Evolutionary conservation across 768 basidiomycete species (phyloP), one percentile per base, ranked within the genome.

Genomic region (Tricholoma hemisulphureum): DNA sequence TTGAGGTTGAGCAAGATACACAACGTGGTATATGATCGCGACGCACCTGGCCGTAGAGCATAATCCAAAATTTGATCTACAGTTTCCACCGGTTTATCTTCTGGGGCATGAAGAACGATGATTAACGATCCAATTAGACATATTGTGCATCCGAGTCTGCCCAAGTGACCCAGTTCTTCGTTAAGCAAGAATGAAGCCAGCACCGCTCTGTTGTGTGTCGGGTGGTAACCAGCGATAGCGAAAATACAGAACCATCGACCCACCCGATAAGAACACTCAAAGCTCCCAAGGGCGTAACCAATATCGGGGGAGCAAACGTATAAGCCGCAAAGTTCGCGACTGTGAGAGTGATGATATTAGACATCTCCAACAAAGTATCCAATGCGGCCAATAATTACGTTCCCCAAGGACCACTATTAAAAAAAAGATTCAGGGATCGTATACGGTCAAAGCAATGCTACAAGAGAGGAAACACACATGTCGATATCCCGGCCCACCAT

Each of bases 241-340:
- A 6, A n/a, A 26, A 32, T n/a, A 53, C 31, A 4, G 50, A 39
- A 51, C 24, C n/a, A 24, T 28, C 14, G 10, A 75, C 87, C 58
- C 65, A 96, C 95, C 96, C 97, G 59, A 99, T 91, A 61, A 99
- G 82, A 11, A 99, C 97, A 70, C 93, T 95, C 41, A 97, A 79
- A 20, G 96, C 95, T 55, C 97, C 97, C n/a, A 99, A 75, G 1
- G 97, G 97, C 1, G 96, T 98, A n/a, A 99, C 95, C 56, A 99
- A 80, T 68, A 98, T 95, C 64, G 97, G 93, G 59, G 96, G 97
- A 2, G 97, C 97, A 65, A 98, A 99, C 0, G 94, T 91, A 70
- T 98, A 98, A 7, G 96, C 96, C 6, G 95, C 94, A 73, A 98
- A 98, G 75, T 91, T 91, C 55, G 90, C 89, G 58, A 88, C 87